A percentile compares a stretch with the other conserved stretches of the same genome.
phyloP scores from a whole-genome alignment of 108 stramenopile genomes.

The Skeletonema tropicum region DNA sequence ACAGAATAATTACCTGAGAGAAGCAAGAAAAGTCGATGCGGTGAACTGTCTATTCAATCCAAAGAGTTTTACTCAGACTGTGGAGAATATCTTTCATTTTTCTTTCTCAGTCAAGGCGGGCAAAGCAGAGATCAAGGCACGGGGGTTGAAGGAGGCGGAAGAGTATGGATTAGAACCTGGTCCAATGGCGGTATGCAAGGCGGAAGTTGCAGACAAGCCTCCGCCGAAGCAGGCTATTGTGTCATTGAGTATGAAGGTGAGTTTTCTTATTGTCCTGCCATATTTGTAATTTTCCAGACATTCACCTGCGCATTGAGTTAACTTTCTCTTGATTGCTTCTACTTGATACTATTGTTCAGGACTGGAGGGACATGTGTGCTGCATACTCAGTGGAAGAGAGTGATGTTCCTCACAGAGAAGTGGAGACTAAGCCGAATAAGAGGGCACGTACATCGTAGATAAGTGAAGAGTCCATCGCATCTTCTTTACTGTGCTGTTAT shows the following conservation, averaged over 20 bases:
- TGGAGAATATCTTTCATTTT: slow-evolving; percentile 90
- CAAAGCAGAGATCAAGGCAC: slow-evolving; percentile 38
- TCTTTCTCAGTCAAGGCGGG: slow-evolving; percentile 80
- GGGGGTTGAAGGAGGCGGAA: slow-evolving; percentile 30
- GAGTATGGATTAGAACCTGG: slow-evolving; percentile 36
- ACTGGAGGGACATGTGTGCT: slow-evolving; percentile 74
- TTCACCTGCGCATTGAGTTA: not conserved
- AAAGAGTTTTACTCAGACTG: slow-evolving; percentile 85
- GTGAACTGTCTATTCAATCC: slow-evolving; percentile 81
- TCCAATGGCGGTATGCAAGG: slow-evolving; percentile 25
- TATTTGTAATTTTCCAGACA: not conserved
- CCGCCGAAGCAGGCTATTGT: slow-evolving; percentile 70
- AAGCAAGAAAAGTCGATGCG: slow-evolving; percentile 53
- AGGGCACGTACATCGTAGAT: slow-evolving; percentile 13
- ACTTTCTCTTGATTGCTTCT: not conserved
- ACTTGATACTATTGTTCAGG: slow-evolving; percentile 19
- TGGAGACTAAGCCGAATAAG: slow-evolving; percentile 13
- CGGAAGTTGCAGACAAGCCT: not conserved
- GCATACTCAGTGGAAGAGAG: slow-evolving; percentile 60
- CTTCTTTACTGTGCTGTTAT: slow-evolving; percentile 7
- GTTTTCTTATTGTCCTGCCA: not conserved
- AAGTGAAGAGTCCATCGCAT: not conserved
- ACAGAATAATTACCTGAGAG: slow-evolving; percentile 42
- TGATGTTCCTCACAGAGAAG: slow-evolving; percentile 67
- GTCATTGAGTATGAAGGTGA: slow-evolving; percentile 60